Evolutionary conservation across 1,284 basidiomycete species (phyloP), one percentile per base, ranked within the genome.

Genomic region (Ustilago cynodontis): DNA sequence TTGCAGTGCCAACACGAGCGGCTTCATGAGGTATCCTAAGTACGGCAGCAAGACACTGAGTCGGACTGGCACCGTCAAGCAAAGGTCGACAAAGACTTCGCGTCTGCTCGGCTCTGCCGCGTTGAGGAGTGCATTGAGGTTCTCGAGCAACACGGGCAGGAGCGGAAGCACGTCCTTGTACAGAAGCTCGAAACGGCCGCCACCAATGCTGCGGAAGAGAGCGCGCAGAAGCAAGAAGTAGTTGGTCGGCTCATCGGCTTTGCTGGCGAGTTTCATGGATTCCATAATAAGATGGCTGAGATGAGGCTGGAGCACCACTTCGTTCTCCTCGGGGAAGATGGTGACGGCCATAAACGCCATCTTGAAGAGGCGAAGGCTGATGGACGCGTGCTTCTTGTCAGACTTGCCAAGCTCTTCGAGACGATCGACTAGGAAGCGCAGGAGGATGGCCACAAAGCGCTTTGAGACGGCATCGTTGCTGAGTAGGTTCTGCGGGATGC

Each of bases 161-260:
- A 99, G 90, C 2, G 98, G 96, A 14, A 98, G 88, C 6, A 99
- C 95, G 83, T 98, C 96, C 85, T 96, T 95, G 89, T 99, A 99
- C 50, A 99, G 88, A 43, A 94, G 89, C 86, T 99, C 97, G 86
- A 98, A 98, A 28, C 94, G 90, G 10, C 96, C 97, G 0, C 94
- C 95, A n/a, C 98, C 97, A 69, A 99, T 99, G 13, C 95, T 94
- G 61, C 96, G 91, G 89, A 99, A 99, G 50, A 99, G 90, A 0
- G 93, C 93, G 59, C 95, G 90, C 14, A 99, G 90, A n/a, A 99
- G 90, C 83, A 95, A 91, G 86, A 95, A 97, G 86, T 98, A 99
- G 85, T 97, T 93, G 3, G 91, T 91, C 0, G 97, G 94, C 84
- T 95, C 94, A 29, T 92, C 89, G 1, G 96, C 92, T 86, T 95